phyloP scores from a whole-genome alignment of 1,284 basidiomycete genomes.

The Cryptococcus sp. region DNA sequence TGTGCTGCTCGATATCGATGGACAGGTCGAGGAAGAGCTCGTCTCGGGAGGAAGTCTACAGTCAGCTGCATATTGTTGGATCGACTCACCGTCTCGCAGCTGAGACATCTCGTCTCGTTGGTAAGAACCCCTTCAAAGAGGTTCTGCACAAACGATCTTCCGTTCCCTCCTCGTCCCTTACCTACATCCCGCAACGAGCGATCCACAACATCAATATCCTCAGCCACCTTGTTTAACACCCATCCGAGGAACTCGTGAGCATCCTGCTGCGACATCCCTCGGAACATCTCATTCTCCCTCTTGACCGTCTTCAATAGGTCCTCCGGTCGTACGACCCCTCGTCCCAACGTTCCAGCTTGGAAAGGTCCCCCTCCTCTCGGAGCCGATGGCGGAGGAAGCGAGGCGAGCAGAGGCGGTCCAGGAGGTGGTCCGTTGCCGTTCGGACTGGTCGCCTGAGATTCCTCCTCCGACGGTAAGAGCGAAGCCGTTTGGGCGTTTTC shows the following conservation, averaged over 20 bases:
- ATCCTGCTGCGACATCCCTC: conserved; percentile 84
- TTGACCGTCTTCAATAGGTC: conserved; percentile 87
- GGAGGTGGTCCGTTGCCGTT: conserved; percentile 33
- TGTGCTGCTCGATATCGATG: conserved; percentile 96
- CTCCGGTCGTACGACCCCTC: conserved; percentile 77
- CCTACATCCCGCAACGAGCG: conserved; percentile 26
- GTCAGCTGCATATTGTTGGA: conserved; percentile 2
- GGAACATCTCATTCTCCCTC: conserved; percentile 78
- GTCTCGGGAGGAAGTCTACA: conserved; percentile 84
- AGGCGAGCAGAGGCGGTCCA: conserved; percentile 40
- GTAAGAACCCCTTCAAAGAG: conserved; percentile 91
- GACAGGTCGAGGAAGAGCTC: conserved; percentile 95
- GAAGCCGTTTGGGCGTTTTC: conserved; percentile 32
- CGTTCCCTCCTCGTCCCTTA: conserved; percentile 31
- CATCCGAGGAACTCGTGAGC: conserved; percentile 97
- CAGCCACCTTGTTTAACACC: conserved; percentile 84
- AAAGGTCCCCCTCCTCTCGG: conserved; percentile 44
- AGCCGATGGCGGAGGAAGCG: conserved; percentile 38
- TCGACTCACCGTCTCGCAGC: conserved; percentile 80
- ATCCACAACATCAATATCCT: conserved; percentile 75
- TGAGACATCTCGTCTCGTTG: conserved; percentile 93
- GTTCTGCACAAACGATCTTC: conserved; percentile 76
- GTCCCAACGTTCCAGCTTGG: conserved; percentile 52
- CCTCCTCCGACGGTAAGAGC: conserved; percentile 21
- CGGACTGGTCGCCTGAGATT: background rate